phyloP scores from a whole-genome alignment of 306 rosid genomes.

The Acacia confusa region DNA sequence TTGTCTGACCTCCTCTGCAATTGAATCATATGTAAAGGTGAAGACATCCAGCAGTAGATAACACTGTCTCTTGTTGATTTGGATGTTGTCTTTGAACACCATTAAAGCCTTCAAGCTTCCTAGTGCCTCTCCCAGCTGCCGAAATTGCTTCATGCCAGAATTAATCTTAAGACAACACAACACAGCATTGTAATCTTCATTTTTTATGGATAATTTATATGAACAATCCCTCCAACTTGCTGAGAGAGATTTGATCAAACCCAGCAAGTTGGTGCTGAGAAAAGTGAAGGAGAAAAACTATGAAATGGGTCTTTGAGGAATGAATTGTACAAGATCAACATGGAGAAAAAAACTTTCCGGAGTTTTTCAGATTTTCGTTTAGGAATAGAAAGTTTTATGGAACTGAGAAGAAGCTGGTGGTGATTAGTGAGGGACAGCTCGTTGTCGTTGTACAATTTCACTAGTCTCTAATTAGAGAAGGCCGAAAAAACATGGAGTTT shows the following conservation, averaged over 20 bases:
- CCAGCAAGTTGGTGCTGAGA: not conserved
- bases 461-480: not conserved
- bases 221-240: conserved; percentile 9
- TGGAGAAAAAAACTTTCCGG: not conserved
- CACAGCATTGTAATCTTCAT: no score
- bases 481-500: not conserved
- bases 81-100: conserved; percentile 74
- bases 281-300: conserved; percentile 2
- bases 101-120: conserved; percentile 76
- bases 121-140: conserved; percentile 76
- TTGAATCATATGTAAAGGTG: conserved; percentile 53
- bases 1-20: conserved; percentile 72
- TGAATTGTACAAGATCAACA: not conserved
- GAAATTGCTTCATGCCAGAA: conserved; percentile 73
- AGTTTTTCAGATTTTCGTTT: conserved; percentile 6
- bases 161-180: not conserved
- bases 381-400: conserved; percentile 29
- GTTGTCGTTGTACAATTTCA: not conserved
- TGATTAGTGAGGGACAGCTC: not conserved
- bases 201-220: not conserved
- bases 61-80: conserved; percentile 73
- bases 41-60: conserved; percentile 57
- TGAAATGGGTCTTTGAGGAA: not conserved
- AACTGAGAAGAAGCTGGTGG: not conserved
- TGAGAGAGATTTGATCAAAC: conserved; percentile 2